phyloP scores from a whole-genome alignment of 2,329 filamentous ascomycete genomes.

The Celoporthe dispersa region DNA sequence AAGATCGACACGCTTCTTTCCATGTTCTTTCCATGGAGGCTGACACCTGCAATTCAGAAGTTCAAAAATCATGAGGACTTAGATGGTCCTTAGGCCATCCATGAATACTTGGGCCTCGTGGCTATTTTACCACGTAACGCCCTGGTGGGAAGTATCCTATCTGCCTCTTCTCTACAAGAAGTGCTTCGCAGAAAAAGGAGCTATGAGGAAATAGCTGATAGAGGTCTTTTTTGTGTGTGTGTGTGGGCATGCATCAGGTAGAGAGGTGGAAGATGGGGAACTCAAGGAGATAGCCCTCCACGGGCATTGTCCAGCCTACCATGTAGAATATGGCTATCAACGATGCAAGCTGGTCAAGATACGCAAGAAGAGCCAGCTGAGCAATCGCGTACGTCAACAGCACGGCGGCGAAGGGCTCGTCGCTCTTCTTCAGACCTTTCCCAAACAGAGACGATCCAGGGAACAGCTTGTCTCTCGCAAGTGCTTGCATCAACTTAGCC shows the following conservation, averaged over 20 bases:
- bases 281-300: background rate
- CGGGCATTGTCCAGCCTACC: conserved; percentile 41
- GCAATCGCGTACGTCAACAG: conserved; percentile 75
- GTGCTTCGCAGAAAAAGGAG: background rate
- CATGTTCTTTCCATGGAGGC: background rate
- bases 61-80: background rate
- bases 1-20: background rate
- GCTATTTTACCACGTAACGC: background rate
- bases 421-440: conserved; percentile 70
- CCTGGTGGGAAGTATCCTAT: background rate
- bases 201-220: background rate
- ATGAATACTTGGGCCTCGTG: background rate
- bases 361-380: conserved; percentile 78
- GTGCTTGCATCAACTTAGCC: conserved; percentile 81
- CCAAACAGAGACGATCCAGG: conserved; percentile 77
- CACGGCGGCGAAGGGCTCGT: conserved; percentile 79
- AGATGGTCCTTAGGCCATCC: background rate
- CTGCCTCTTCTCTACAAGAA: background rate
- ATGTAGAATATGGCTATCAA: conserved; percentile 91
- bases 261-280: background rate
- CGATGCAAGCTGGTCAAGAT: conserved; percentile 87
- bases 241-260: no score
- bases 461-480: conserved; percentile 77
- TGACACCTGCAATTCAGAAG: background rate
- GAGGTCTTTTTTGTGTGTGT: background rate